Percentiles rank a stretch among this genome's conserved stretches.
Conservation (phyloP, 495 filamentous ascomycete genomes). For the Letharia lupina region DNA sequence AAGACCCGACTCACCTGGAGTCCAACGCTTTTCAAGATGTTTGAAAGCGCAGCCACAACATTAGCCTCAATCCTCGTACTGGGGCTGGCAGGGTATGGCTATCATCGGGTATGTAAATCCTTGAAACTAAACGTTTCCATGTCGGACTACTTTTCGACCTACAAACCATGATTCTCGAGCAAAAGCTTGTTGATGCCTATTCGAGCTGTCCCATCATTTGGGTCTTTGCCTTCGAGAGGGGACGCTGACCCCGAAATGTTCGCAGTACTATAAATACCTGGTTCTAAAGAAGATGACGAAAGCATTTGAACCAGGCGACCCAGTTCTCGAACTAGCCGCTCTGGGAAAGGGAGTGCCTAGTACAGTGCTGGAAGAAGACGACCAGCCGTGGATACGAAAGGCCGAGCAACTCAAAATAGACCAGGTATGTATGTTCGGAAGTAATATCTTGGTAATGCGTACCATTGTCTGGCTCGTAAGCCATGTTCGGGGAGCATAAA, state of each 20-base stretch:
- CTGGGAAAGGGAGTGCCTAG: slow-evolving; percentile 38
- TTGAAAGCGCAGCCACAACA: slow-evolving; percentile 78
- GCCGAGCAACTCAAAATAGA: slow-evolving; percentile 76
- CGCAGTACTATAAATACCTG: slow-evolving; percentile 71
- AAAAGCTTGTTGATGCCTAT: slow-evolving; percentile 34
- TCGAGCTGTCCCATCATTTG: slow-evolving; percentile 27
- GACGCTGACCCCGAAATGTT: not conserved
- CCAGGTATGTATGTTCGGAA: slow-evolving; percentile 13
- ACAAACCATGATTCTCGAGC: not conserved
- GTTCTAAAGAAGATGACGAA: slow-evolving; percentile 85
- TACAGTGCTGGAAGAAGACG: slow-evolving; percentile 31
- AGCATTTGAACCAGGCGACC: slow-evolving; percentile 89
- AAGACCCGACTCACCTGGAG: slow-evolving; percentile 26
- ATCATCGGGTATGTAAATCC: slow-evolving; percentile 39
- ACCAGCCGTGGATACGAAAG: slow-evolving; percentile 67
- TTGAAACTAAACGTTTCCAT: not conserved
- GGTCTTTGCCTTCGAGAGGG: not conserved
- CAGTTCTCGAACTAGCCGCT: slow-evolving; percentile 82
- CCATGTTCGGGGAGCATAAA: not conserved
- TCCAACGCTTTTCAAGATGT: slow-evolving; percentile 62
- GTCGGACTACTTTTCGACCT: not conserved
- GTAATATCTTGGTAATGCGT: not conserved
- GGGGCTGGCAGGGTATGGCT: slow-evolving; percentile 81
- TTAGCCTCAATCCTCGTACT: slow-evolving; percentile 77
- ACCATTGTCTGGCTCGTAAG: not conserved